These are phyloP conservation scores for Rutstroemia sp. DNA, from an alignment of 2,329 filamentous ascomycete species.

Conservation along the genomic window DNA sequence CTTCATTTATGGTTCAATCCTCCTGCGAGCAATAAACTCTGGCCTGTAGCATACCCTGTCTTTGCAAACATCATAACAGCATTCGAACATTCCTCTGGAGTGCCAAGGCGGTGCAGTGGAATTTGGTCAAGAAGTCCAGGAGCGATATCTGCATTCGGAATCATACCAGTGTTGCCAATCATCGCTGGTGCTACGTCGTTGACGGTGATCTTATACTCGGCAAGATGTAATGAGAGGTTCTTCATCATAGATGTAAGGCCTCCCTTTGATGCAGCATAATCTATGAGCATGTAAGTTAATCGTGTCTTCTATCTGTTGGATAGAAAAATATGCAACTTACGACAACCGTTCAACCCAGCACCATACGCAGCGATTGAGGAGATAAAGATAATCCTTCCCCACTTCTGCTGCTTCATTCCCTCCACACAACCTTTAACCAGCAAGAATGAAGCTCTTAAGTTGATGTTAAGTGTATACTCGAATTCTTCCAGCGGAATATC, in stretches of 20 bases:
- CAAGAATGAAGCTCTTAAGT: conserved; percentile 22
- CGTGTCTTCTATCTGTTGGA: background rate
- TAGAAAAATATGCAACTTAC: conserved; percentile 8
- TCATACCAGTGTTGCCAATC: conserved; percentile 39
- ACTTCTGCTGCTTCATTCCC: conserved; percentile 34
- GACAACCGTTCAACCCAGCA: conserved; percentile 24
- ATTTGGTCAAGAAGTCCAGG: conserved; percentile 29
- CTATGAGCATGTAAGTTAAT: conserved; percentile 6
- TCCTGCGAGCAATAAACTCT: conserved; percentile 36
- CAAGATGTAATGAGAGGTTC: conserved; percentile 37
- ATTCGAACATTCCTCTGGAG: conserved; percentile 39
- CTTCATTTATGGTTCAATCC: conserved; percentile 25
- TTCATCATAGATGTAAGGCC: conserved; percentile 40
- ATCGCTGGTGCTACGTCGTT: conserved; percentile 42
- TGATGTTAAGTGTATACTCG: conserved; percentile 23
- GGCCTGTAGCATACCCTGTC: conserved; percentile 39
- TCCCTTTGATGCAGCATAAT: conserved; percentile 33
- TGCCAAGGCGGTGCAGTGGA: conserved; percentile 37
- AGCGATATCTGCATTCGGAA: conserved; percentile 28
- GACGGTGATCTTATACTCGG: conserved; percentile 37
- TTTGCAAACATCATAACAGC: conserved; percentile 40
- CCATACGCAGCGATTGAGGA: conserved; percentile 20
- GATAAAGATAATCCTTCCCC: conserved; percentile 25
- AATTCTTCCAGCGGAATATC: conserved; percentile 25
- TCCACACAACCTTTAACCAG: conserved; percentile 22